phyloP scores from a whole-genome alignment of 345 rosid species.

The Populus simonii region DNA sequence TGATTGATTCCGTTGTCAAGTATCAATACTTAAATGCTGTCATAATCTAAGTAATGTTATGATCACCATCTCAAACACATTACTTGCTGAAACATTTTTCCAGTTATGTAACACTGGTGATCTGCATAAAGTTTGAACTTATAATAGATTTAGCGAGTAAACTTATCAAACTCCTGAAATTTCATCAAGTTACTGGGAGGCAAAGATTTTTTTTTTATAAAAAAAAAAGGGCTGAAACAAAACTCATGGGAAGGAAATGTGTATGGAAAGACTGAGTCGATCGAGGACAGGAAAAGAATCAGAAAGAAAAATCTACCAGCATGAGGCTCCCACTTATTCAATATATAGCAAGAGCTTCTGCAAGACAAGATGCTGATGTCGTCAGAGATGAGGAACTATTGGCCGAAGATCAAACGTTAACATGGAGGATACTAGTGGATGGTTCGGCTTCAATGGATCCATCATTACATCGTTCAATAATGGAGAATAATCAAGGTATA shows the following conservation, averaged over 20 bases:
- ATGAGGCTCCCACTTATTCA: background rate
- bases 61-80: too few species aligned
- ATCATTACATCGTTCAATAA: background rate
- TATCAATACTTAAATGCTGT: too few species aligned
- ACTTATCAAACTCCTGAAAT: background rate
- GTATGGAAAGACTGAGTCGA: background rate
- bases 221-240: background rate
- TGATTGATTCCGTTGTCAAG: too few species aligned
- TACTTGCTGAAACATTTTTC: too few species aligned
- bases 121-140: too few species aligned
- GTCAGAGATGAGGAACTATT: background rate
- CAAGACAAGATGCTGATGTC: background rate
- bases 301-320: background rate
- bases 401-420: background rate
- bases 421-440: background rate
- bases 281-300: background rate
- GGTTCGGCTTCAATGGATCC: background rate
- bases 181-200: background rate
- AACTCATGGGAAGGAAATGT: background rate
- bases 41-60: too few species aligned
- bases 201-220: background rate
- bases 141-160: background rate
- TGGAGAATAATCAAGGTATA: background rate
- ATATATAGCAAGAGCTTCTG: background rate
- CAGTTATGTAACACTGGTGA: too few species aligned